Percentiles rank a stretch among this genome's conserved stretches.
Evolutionary conservation across 2,329 filamentous ascomycete species (phyloP).

Genomic region (Cercospora sojina): DNA sequence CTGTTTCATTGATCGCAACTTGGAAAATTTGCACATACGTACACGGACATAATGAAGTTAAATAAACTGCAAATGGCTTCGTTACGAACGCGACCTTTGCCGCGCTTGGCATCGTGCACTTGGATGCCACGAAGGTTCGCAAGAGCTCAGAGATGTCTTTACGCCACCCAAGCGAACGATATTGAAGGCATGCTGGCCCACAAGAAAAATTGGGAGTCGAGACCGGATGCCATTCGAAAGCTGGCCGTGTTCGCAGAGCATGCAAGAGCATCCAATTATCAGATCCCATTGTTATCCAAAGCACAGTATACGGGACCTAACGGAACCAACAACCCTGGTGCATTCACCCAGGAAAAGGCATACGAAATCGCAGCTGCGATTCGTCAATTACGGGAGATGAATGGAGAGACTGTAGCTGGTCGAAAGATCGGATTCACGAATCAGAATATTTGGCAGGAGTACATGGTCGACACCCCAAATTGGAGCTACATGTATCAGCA

Average conservation of each 20-base stretch:
- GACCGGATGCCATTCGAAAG: constrained; percentile 23
- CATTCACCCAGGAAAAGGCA: constrained; percentile 25
- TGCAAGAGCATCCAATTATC: constrained; percentile 26
- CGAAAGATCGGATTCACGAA: constrained; percentile 29
- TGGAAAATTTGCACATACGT: not conserved
- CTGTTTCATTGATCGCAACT: not conserved
- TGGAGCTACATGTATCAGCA: constrained; percentile 29
- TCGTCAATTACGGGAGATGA: constrained; percentile 28
- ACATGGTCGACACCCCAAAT: constrained; percentile 22
- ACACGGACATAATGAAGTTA: not conserved
- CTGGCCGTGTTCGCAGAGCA: constrained; percentile 29
- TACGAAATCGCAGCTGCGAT: constrained; percentile 28
- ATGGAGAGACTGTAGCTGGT: constrained; percentile 26
- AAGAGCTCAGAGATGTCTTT: constrained; percentile 1
- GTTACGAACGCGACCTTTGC: not conserved
- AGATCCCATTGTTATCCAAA: constrained; percentile 28
- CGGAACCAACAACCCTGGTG: constrained; percentile 10
- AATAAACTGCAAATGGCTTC: constrained; percentile 10
- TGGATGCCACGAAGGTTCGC: not conserved
- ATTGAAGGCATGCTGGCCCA: constrained; percentile 27
- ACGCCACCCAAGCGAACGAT: constrained; percentile 22
- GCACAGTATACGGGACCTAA: constrained; percentile 16
- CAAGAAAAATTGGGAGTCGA: constrained; percentile 26
- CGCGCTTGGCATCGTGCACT: not conserved
- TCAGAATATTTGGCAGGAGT: constrained; percentile 24